Percentiles rank a stretch among this genome's conserved stretches.
Conservation (phyloP, 2,329 filamentous ascomycete species). For the Alternaria tenuissima region DNA sequence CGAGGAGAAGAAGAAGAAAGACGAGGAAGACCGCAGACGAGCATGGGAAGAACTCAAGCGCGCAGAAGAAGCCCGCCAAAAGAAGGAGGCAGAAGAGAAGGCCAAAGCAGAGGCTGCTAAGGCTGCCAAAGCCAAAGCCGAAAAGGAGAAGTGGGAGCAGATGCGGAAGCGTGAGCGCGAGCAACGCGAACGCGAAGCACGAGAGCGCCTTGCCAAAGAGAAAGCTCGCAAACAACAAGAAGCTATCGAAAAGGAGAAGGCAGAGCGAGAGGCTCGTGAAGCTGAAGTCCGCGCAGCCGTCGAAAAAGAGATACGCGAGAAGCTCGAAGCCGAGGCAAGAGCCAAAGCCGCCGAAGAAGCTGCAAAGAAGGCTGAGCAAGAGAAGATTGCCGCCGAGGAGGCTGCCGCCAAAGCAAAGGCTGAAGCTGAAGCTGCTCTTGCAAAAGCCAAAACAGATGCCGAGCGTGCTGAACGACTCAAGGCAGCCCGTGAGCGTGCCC, state of each 20-base stretch:
- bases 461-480: conserved; percentile 44
- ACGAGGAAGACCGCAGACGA: conserved; percentile 58
- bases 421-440: conserved; percentile 39
- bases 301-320: conserved; percentile 54
- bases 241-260: conserved; percentile 52
- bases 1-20: conserved; percentile 53
- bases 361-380: conserved; percentile 47
- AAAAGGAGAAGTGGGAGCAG: conserved; percentile 62
- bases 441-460: conserved; percentile 45
- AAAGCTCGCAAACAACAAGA: conserved; percentile 52
- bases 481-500: conserved; percentile 50
- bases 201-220: conserved; percentile 56
- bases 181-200: conserved; percentile 57
- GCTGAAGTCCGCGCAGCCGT: conserved; percentile 47
- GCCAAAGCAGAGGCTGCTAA: conserved; percentile 59
- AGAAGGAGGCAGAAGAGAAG: conserved; percentile 51
- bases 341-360: conserved; percentile 52
- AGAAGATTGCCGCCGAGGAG: conserved; percentile 40
- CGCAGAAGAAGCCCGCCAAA: conserved; percentile 45
- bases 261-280: conserved; percentile 49
- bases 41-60: conserved; percentile 50
- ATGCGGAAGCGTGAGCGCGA: conserved; percentile 58
- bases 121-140: conserved; percentile 55
- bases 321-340: conserved; percentile 51
- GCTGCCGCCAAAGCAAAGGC: conserved; percentile 45